Evolutionary conservation across 352 stramenopile genomes (phyloP).

Genomic region (Blastocystis sp.): DNA sequence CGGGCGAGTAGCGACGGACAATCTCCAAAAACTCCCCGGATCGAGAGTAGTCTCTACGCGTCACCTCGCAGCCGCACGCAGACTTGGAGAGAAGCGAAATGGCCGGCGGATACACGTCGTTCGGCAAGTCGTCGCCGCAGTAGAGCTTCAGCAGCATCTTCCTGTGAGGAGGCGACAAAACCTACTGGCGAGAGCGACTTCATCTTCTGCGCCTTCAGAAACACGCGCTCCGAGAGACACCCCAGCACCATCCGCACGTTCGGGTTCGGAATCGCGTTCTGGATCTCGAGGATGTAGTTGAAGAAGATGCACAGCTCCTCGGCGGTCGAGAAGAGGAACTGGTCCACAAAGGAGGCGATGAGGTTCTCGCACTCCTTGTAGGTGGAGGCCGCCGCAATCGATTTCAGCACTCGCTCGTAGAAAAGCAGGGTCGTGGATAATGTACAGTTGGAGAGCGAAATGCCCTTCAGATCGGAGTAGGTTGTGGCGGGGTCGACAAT

Average conservation of each 20-base stretch:
- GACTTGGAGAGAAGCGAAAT: background rate
- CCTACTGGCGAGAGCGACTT: background rate
- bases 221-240: background rate
- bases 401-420: background rate
- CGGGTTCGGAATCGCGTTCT: background rate
- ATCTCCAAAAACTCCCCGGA: background rate
- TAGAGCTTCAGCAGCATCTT: slow-evolving; percentile 1
- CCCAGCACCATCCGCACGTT: background rate
- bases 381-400: background rate
- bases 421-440: background rate
- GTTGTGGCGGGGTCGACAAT: background rate
- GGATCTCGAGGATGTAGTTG: slow-evolving; percentile 3
- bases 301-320: background rate
- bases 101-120: background rate
- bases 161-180: background rate
- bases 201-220: background rate
- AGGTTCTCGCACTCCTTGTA: background rate
- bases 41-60: background rate
- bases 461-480: background rate
- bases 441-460: background rate
- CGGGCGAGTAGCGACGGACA: background rate
- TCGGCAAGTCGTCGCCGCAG: background rate
- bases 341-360: background rate
- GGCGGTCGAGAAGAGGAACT: background rate
- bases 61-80: background rate